Base-by-base conservation (phyloP, 495 filamentous ascomycete genomes). In the Aspergillus bertholletiae region DNA sequence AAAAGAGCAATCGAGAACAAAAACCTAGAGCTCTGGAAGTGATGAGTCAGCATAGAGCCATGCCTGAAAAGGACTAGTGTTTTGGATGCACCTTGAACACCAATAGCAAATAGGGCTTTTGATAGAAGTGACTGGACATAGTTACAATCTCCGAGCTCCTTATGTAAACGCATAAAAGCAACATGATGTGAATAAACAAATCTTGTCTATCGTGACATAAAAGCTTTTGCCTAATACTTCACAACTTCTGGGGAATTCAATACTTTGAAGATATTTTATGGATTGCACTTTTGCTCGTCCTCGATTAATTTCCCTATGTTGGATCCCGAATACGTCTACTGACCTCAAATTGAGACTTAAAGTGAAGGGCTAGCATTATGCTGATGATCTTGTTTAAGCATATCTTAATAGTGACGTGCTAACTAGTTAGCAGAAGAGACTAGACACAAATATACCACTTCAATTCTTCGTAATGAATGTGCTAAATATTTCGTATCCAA, bases 281-380 rank as follows among this genome's bases (percentile, higher is more conserved):
- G 47, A n/a, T 50, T 30, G 13, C 39, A 50, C 17, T 50, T 32
- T 18, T 50, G 37, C 47, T 50, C 39, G 28, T 20, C n/a, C n/a
- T 50, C 47, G 11, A 35, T n/a, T 6, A 50, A 30, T 2, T n/a
- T n/a, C 18, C 39, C 30, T 9, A 21, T 13, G 11, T 50, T 50
- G 13, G n/a, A 12, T 8, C 18, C 47, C 28, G 11, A 50, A 50
- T 21, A 50, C 23, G n/a, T 50, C 24, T 47, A 4, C 24, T 9
- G 45, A 26, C 1, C 15, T 32, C 5, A 30, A 15, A 6, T 47
- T 24, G 24, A 13, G 7, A 18, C 18, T 26, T 47, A 30, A n/a
- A 27, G 6, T 6, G 15, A 49, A 49, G 4, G 18, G 20, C 34
- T 2, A 49, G 27, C n/a, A 49, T 28, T 7, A 2, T 22, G 20